These are phyloP conservation scores for Hypsizygus marmoreus DNA, from an alignment of 768 basidiomycete genomes.

Conservation along the genomic window DNA sequence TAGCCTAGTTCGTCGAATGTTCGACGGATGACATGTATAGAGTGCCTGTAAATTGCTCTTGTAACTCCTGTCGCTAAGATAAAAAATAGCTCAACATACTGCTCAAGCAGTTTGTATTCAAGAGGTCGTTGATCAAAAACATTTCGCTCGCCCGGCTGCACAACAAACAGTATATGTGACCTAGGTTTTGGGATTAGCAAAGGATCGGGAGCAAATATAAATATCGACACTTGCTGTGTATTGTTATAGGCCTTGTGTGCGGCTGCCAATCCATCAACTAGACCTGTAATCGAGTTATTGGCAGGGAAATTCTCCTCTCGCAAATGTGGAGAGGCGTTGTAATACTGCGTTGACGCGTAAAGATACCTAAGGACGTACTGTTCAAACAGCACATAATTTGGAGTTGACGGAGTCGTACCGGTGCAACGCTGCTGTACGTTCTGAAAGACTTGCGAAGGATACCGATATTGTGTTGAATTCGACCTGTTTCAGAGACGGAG, in stretches of 20 bases:
- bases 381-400: background rate
- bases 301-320: slow-evolving; percentile 60
- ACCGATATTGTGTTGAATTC: slow-evolving; percentile 98
- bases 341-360: slow-evolving; percentile 65
- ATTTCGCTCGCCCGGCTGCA: slow-evolving; percentile 87
- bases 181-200: slow-evolving; percentile 28
- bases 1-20: slow-evolving; percentile 70
- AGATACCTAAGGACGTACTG: slow-evolving; percentile 57
- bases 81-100: slow-evolving; percentile 41
- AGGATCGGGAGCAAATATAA: background rate
- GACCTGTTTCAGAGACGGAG: slow-evolving; percentile 78
- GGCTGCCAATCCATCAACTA: slow-evolving; percentile 75
- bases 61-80: background rate
- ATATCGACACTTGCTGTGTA: slow-evolving; percentile 40
- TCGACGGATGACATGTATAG: slow-evolving; percentile 72
- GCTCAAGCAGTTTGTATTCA: slow-evolving; percentile 84
- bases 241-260: slow-evolving; percentile 78
- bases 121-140: slow-evolving; percentile 91
- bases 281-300: slow-evolving; percentile 69
- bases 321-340: slow-evolving; percentile 54
- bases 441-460: slow-evolving; percentile 83
- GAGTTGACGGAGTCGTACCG: slow-evolving; percentile 45
- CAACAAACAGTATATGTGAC: slow-evolving; percentile 78
- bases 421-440: slow-evolving; percentile 71
- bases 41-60: slow-evolving; percentile 52